phyloP scores from a whole-genome alignment of 2,329 filamentous ascomycete genomes.

The Curvularia verruculosa region DNA sequence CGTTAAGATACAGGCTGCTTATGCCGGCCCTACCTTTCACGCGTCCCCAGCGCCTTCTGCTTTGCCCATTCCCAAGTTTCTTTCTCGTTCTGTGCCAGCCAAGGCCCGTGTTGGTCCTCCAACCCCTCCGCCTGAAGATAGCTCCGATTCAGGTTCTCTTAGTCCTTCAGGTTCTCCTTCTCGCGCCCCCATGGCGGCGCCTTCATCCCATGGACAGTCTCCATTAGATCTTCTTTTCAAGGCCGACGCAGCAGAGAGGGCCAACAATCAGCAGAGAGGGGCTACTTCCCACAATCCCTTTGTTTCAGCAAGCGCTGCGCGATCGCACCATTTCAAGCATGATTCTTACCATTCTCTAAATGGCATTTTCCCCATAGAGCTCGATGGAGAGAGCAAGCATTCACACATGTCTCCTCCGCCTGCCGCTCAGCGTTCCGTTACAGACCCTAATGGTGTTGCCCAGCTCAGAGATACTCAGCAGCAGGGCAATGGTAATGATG shows the following conservation, averaged over 20 bases:
- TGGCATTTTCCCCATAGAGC: slow-evolving; percentile 70
- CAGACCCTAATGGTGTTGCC: slow-evolving; percentile 40
- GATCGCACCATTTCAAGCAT: slow-evolving; percentile 48
- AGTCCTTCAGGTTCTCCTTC: slow-evolving; percentile 60
- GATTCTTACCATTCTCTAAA: slow-evolving; percentile 56
- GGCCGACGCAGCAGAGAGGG: slow-evolving; percentile 80
- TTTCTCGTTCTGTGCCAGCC: slow-evolving; percentile 75
- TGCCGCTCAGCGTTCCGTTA: slow-evolving; percentile 34
- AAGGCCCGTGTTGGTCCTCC: slow-evolving; percentile 52
- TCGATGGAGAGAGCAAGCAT: slow-evolving; percentile 54
- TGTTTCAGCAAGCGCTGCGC: slow-evolving; percentile 16
- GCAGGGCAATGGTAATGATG: slow-evolving; percentile 53
- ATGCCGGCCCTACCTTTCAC: slow-evolving; percentile 93
- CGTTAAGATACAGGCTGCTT: slow-evolving; percentile 60
- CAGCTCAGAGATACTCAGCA: slow-evolving; percentile 29
- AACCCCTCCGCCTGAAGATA: slow-evolving; percentile 56
- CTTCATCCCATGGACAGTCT: slow-evolving; percentile 65
- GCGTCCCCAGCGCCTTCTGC: slow-evolving; percentile 90
- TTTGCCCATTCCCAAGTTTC: slow-evolving; percentile 88
- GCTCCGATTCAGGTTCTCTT: slow-evolving; percentile 48
- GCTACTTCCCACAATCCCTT: slow-evolving; percentile 29
- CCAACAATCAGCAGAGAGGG: slow-evolving; percentile 60
- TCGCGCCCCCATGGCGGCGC: slow-evolving; percentile 53
- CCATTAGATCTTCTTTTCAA: slow-evolving; percentile 91
- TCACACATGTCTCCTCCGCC: slow-evolving; percentile 33